Conservation (phyloP, 140 eudicot genomes). For the Senecio squalidus region DNA sequence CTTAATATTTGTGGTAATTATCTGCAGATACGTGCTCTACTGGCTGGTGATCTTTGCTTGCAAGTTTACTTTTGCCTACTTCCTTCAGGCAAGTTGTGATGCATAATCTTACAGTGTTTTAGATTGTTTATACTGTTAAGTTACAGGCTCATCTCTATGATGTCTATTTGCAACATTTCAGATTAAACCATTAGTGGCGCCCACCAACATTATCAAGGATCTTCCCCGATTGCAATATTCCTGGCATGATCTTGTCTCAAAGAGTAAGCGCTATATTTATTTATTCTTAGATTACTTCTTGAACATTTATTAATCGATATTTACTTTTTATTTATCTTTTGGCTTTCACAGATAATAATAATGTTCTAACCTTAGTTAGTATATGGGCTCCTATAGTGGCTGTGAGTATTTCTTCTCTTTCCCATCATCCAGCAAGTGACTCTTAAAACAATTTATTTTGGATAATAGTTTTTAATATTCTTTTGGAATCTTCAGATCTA, state of each 20-base stretch:
- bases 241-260: slow-evolving; percentile 94
- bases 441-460: neutral
- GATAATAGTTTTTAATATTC: neutral
- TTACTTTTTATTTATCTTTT: slow-evolving; percentile 3
- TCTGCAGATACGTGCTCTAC: slow-evolving; percentile 73
- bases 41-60: slow-evolving; percentile 92
- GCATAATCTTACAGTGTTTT: slow-evolving; percentile 6
- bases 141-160: slow-evolving; percentile 9
- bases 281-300: neutral
- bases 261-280: slow-evolving; percentile 39
- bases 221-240: slow-evolving; percentile 67
- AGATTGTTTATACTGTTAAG: neutral
- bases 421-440: slow-evolving; percentile 8
- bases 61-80: slow-evolving; percentile 90
- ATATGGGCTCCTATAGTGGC: slow-evolving; percentile 98
- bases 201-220: slow-evolving; percentile 55
- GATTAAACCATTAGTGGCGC: slow-evolving; percentile 83
- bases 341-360: slow-evolving; percentile 60
- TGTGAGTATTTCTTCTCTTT: slow-evolving; percentile 51
- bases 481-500: slow-evolving; percentile 58
- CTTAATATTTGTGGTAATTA: slow-evolving; percentile 9
- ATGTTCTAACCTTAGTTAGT: slow-evolving; percentile 69
- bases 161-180: slow-evolving; percentile 27
- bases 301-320: neutral
- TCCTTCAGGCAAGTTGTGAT: slow-evolving; percentile 77